Evolutionary conservation across 2,329 filamentous ascomycete genomes (phyloP).

Genomic region (Claviceps paspali): DNA sequence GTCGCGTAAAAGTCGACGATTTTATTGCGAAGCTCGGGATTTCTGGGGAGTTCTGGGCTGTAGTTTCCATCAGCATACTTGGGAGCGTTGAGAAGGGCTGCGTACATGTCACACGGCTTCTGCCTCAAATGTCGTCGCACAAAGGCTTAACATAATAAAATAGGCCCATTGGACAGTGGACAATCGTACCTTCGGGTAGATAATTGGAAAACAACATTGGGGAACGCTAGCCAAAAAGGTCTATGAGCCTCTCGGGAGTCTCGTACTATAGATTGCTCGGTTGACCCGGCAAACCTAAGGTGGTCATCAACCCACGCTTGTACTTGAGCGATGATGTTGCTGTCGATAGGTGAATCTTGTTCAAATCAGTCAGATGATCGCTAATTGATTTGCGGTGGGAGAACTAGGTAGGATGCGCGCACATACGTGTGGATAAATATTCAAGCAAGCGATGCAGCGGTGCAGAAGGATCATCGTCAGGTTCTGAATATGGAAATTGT

Average conservation of each 20-base stretch:
- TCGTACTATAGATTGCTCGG: constrained; percentile 20
- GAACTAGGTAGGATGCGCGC: background rate
- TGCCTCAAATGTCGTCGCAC: background rate
- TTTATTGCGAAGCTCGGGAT: constrained; percentile 15
- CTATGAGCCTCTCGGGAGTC: constrained; percentile 28
- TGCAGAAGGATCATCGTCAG: constrained; percentile 15
- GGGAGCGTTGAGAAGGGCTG: too few relatives aligned
- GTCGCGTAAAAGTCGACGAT: constrained; percentile 20
- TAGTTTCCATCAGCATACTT: constrained; percentile 1
- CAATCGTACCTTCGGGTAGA: constrained; percentile 24
- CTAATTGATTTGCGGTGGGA: background rate
- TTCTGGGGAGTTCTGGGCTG: constrained; percentile 7
- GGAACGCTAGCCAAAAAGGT: constrained; percentile 37
- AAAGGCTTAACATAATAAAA: background rate
- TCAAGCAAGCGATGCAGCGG: constrained; percentile 21
- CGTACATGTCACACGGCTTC: background rate
- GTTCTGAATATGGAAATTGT: constrained; percentile 30
- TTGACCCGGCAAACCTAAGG: constrained; percentile 23
- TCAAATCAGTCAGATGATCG: background rate
- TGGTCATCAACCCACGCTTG: constrained; percentile 36
- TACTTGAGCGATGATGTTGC: constrained; percentile 28
- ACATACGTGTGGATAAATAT: constrained; percentile 20
- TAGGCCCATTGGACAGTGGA: background rate
- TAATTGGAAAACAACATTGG: constrained; percentile 28
- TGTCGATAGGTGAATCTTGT: constrained; percentile 27